Base-by-base conservation (phyloP, 257 asterid species). In the Solanum medicagineum region DNA sequence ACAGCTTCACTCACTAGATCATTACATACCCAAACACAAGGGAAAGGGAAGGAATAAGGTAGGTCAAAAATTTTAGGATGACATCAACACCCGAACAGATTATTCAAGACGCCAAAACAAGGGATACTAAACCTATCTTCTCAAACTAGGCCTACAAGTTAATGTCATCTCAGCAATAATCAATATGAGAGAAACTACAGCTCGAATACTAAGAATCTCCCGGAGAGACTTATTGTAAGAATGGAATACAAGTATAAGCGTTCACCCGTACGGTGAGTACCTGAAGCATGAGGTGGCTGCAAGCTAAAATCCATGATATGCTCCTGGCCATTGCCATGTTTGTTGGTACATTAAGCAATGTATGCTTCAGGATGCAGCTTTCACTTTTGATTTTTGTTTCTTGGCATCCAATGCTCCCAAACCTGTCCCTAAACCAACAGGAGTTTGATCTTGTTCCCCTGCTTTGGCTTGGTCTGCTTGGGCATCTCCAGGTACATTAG, bases 361-460 rank as follows among this genome's bases (percentile, higher is more conserved):
- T 36, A 16, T 20, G 40, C 42, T 60, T 88, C 90, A 89, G n/a
- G 87, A 83, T 32, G 90, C 85, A 42, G 88, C 85, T 86, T 92
- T 87, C 85, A 90, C 85, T 88, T 92, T 95, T 9, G 94, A 19
- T 81, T 92, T 95, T 87, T 83, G 92, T 90, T 95, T 95, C 94
- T 93, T 93, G 68, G 90, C 59, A 89, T 93, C 91, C 91, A 94
- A 85, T 17, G 91, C 84, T 75, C 87, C 93, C 92, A 97, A 90
- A 8, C 94, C 94, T 2, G 93, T 60, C 62, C 99, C 98, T 51
- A 95, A 86, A 81, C 99, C 99, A 82, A 91, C 94, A 1, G 98
- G 98, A 36, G 89, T 90, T 90, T 81, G 92, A 47, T 85, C 89
- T 85, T 84, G 84, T 79, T 90, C 68, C 54, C 7, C 89, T 19